phyloP scores from a whole-genome alignment of 2,329 filamentous ascomycete genomes.

The Penicillium fuscoglaucum region DNA sequence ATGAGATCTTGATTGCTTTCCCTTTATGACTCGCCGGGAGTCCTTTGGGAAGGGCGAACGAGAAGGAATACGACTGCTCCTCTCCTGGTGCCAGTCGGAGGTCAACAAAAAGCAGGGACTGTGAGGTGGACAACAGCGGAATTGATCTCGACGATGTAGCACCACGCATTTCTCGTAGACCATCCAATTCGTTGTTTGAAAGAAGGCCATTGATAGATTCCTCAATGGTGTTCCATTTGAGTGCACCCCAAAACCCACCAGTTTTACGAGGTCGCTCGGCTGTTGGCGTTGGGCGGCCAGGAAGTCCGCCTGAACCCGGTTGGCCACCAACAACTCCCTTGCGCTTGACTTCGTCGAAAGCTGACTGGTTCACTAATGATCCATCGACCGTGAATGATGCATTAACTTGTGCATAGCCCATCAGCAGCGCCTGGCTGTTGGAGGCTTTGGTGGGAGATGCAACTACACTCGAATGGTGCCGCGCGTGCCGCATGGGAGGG shows the following conservation, averaged over 20 bases:
- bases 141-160: conserved; percentile 82
- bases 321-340: conserved; percentile 88
- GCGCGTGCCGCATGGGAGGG: conserved; percentile 36
- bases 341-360: conserved; percentile 93
- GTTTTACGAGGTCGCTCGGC: conserved; percentile 57
- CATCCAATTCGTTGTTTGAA: conserved; percentile 84
- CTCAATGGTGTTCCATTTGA: conserved; percentile 86
- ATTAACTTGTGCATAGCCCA: conserved; percentile 94
- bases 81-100: conserved; percentile 83
- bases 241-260: conserved; percentile 75
- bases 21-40: conserved; percentile 90
- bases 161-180: conserved; percentile 91
- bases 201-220: conserved; percentile 85
- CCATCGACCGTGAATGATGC: conserved; percentile 91
- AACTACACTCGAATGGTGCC: conserved; percentile 49
- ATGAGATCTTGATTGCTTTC: conserved; percentile 89
- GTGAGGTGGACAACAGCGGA: conserved; percentile 88
- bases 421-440: conserved; percentile 75
- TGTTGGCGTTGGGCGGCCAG: conserved; percentile 53
- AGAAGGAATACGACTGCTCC: conserved; percentile 82
- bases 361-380: conserved; percentile 81
- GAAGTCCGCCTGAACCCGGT: conserved; percentile 72
- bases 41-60: conserved; percentile 80
- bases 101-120: conserved; percentile 95
- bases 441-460: conserved; percentile 20